Evolutionary conservation across 371 early-diverging fungal genomes (phyloP).

Genomic region (Mortierella sp.): DNA sequence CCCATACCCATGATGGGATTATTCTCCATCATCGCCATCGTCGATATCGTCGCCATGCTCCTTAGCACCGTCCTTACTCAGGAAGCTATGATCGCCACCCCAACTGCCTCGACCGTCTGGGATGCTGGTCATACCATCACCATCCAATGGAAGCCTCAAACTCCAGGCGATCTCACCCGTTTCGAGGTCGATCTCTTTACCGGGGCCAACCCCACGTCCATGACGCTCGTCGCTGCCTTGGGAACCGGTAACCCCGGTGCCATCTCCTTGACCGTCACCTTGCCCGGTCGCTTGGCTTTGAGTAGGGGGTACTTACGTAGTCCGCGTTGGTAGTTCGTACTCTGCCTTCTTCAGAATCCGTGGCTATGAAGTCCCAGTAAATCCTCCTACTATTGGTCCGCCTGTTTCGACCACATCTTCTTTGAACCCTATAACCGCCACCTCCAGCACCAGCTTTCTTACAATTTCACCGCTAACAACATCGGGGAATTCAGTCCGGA

Average conservation of each 20-base stretch:
- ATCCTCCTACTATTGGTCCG: too few species aligned
- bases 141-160: background rate
- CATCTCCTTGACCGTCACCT: background rate
- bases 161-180: background rate
- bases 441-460: too few species aligned
- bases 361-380: too few species aligned
- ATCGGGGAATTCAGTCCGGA: too few species aligned
- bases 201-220: conserved; percentile 8
- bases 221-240: background rate
- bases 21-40: conserved; percentile 16
- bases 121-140: background rate
- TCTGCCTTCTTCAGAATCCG: conserved; percentile 12
- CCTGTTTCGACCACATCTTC: too few species aligned
- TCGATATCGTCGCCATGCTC: conserved; percentile 11
- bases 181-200: conserved; percentile 10
- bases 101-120: conserved; percentile 14
- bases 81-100: conserved; percentile 10
- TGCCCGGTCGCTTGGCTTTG: conserved; percentile 4
- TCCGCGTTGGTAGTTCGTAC: conserved; percentile 17
- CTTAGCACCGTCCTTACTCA: conserved; percentile 15
- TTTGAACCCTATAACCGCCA: too few species aligned
- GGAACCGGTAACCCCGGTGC: conserved; percentile 11
- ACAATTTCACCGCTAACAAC: too few species aligned
- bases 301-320: conserved; percentile 14
- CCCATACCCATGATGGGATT: too few species aligned